Evolutionary conservation across 495 filamentous ascomycete genomes (phyloP).

Genomic region (Copromyces sp.): DNA sequence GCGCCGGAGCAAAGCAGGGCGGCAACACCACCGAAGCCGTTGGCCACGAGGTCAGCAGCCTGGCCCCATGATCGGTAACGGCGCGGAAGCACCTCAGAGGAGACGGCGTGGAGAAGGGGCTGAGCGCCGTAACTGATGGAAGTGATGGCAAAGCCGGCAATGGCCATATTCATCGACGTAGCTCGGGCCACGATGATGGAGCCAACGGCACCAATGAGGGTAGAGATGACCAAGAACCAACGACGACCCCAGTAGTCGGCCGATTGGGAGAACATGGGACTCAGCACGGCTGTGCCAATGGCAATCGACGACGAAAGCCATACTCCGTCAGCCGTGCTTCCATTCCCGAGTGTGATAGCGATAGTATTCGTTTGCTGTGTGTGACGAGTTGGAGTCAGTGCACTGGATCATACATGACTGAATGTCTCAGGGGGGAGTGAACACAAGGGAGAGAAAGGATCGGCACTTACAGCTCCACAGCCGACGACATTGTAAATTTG

Average conservation of each 20-base stretch:
- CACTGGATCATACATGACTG: neutral
- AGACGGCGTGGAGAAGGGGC: slow-evolving; percentile 20
- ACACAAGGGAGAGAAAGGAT: neutral
- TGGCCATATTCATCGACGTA: slow-evolving; percentile 18
- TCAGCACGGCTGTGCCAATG: slow-evolving; percentile 21
- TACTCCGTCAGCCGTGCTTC: slow-evolving; percentile 6
- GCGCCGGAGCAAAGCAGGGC: slow-evolving; percentile 18
- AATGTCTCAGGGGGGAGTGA: neutral
- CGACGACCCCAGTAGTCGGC: slow-evolving; percentile 23
- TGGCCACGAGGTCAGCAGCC: slow-evolving; percentile 16
- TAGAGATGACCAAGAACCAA: slow-evolving; percentile 20
- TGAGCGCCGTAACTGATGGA: slow-evolving; percentile 19
- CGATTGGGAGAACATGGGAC: slow-evolving; percentile 21
- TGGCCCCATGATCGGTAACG: slow-evolving; percentile 21
- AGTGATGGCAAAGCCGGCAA: slow-evolving; percentile 18
- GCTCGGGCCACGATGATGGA: slow-evolving; percentile 19
- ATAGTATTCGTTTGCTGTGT: slow-evolving; percentile 18
- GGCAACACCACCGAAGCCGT: slow-evolving; percentile 15
- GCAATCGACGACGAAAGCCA: slow-evolving; percentile 23
- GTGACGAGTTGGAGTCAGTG: neutral
- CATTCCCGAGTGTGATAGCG: slow-evolving; percentile 13
- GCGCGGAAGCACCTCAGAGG: slow-evolving; percentile 26
- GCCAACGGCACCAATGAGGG: slow-evolving; percentile 16
- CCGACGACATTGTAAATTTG: slow-evolving; percentile 24
- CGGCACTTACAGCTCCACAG: slow-evolving; percentile 20